These are phyloP conservation scores for Stephanodiscus triporus DNA, from an alignment of 108 stramenopile species.

Conservation along the genomic window DNA sequence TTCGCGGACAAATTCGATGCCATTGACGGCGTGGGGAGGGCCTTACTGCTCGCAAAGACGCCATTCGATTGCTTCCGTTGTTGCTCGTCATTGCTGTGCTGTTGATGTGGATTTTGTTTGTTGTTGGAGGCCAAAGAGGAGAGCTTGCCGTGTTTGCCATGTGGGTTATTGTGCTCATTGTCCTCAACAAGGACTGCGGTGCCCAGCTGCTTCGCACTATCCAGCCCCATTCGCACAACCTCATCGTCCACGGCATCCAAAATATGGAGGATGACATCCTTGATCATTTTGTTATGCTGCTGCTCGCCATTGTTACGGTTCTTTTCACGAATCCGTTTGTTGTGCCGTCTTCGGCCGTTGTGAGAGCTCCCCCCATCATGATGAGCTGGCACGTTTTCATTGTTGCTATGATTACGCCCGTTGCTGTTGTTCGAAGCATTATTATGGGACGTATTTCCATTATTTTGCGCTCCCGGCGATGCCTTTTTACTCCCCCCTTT, in stretches of 20 bases:
- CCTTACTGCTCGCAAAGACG: background rate
- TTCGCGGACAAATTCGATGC: constrained; percentile 19
- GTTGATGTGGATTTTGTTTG: background rate
- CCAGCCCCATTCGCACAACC: constrained; percentile 35
- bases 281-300: constrained; percentile 33
- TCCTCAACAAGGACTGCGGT: background rate
- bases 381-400: constrained; percentile 16
- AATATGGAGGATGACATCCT: constrained; percentile 63
- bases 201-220: constrained; percentile 4
- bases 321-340: constrained; percentile 1
- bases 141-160: constrained; percentile 21
- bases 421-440: constrained; percentile 24
- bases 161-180: constrained; percentile 1
- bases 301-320: constrained; percentile 2
- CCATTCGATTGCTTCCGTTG: constrained; percentile 26
- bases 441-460: constrained; percentile 5
- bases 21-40: constrained; percentile 3
- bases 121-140: constrained; percentile 4
- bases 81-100: constrained; percentile 20
- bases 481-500: constrained; percentile 32
- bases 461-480: constrained; percentile 5
- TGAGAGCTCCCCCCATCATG: constrained; percentile 45
- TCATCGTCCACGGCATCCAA: constrained; percentile 67
- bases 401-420: constrained; percentile 21
- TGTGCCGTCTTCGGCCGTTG: constrained; percentile 25